Conservation (phyloP, 306 rosid species). For the Vigna angularis region DNA sequence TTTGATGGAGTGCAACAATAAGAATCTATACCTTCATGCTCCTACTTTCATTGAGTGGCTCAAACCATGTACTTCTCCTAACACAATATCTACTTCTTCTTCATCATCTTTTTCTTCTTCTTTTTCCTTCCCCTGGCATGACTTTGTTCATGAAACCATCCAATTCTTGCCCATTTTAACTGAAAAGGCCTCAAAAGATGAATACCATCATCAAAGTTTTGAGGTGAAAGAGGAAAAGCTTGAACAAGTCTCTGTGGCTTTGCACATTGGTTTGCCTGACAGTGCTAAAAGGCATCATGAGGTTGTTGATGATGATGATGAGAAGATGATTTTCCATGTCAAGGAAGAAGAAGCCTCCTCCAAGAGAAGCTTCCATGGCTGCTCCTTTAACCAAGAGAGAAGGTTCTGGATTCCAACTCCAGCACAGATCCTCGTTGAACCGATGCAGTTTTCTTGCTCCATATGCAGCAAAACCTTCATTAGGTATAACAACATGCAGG, state of each 20-base stretch:
- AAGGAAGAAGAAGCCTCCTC: slow-evolving; percentile 53
- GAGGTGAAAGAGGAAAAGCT: slow-evolving; percentile 63
- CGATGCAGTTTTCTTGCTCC: slow-evolving; percentile 97
- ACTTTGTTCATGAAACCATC: slow-evolving; percentile 46
- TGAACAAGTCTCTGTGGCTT: slow-evolving; percentile 68
- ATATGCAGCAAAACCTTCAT: slow-evolving; percentile 94
- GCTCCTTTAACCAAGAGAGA: slow-evolving; percentile 57
- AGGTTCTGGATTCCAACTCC: slow-evolving; percentile 99
- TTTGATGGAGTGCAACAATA: slow-evolving; percentile 59
- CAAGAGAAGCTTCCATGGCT: slow-evolving; percentile 61
- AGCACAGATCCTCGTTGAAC: slow-evolving; percentile 93
- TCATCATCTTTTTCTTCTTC: slow-evolving; percentile 41
- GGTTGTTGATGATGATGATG: slow-evolving; percentile 34
- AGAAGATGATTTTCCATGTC: slow-evolving; percentile 45
- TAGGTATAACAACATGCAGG: slow-evolving; percentile 99
- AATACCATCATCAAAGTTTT: slow-evolving; percentile 42
- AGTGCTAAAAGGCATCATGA: slow-evolving; percentile 14
- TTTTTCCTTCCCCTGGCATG: slow-evolving; percentile 22
- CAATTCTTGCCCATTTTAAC: slow-evolving; percentile 85
- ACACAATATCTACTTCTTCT: slow-evolving; percentile 18
- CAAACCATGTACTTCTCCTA: slow-evolving; percentile 62
- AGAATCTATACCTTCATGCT: slow-evolving; percentile 58
- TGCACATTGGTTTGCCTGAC: slow-evolving; percentile 87
- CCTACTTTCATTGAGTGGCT: slow-evolving; percentile 96
- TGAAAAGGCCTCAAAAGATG: slow-evolving; percentile 50